Evolutionary conservation across 345 rosid species (phyloP), one percentile per base, ranked within the genome.

Genomic region (Salix caprea): DNA sequence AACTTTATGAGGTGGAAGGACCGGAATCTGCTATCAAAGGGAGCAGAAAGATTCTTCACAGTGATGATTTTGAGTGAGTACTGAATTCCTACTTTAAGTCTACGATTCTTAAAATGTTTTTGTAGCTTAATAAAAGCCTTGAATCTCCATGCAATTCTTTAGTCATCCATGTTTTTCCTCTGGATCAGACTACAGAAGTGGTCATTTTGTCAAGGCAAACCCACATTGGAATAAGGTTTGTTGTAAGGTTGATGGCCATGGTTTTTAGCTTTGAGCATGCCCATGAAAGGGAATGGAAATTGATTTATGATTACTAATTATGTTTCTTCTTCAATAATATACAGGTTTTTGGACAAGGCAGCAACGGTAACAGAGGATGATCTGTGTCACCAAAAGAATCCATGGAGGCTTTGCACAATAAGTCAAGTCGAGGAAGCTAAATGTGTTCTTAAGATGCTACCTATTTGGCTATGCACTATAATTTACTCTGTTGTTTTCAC

Each of bases 341-440:
- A 74, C 0, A 89, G 90, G 84, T 86, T 82, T 69, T 85, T 94
- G 89, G 98, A 94, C 84, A 94, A 87, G 90, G 98, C 98, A 46
- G 98, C 97, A 26, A 92, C 91, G 6, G 74, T 89, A 26, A 90
- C 87, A 73, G 87, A 86, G 26, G 77, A 77, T 1, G 98, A 94
- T 71, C 13, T 75, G 50, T 34, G 11, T 6, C 72, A 65, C n/a
- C 79, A 58, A 71, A 76, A 34, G 30, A 21, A 86, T 65, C 88
- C 87, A 14, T 94, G 97, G 98, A 82, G 86, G 73, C 88, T 94
- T 11, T 94, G 98, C 81, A 92, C 97, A 11, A 86, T 92, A 65
- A 92, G 97, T 7, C 98, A 94, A 84, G 97, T 94, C 5, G 92
- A 90, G 37, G 92, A 90, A 62, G 91, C 94, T 50, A 90, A 89